Base-by-base conservation (phyloP, 1,139 yeast species). In the Pichia sp. region DNA sequence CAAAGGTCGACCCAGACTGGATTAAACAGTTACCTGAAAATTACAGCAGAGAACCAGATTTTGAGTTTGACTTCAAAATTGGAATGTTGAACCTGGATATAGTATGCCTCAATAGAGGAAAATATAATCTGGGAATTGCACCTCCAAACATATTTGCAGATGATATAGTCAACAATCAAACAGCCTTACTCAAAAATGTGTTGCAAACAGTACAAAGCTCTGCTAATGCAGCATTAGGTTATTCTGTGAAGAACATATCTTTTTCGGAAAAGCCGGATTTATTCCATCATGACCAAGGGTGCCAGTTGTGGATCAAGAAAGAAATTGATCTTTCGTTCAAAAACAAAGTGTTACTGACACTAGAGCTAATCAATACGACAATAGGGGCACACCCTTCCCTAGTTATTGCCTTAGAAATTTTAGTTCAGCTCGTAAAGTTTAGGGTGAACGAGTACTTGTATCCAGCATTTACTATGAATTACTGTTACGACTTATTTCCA, bases 401-500 rank as follows among this genome's bases (percentile, higher is more conserved):
- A 50, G 72, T 78, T 2, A 72, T 80, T 59, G 67, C 72, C 16
- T 61, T 80, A 8, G 89, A 85, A 59, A 63, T 84, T 8, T 57
- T 84, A 2, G 72, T 76, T 16, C 81, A 78, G 53, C 50, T 80
- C 3, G 58, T 82, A 7, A 78, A 75, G n/a, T 59, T 64, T 2
- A 61, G 66, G 8, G 63, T 83, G 1, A 66, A 73, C n/a, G 64
- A 69, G 1, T 60, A 60, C 4, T 61, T 85, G 3, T 84, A 84
- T 63, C 74, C 77, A 0, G 75, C 84, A 0, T 80, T 82, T 55
- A 63, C 73, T 30, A 59, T 82, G 11, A 80, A 82, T 2, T 82
- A 75, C 61, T 69, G 78, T 0, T 85, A 85, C 80, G 81, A 78
- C 23, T 57, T 84, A 0, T 72, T 68, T 44, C 77, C 88, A 0